A percentile compares a stretch with the other conserved stretches of the same genome.
These are phyloP conservation scores for Thielaviopsis musarum DNA, from an alignment of 2,329 filamentous ascomycete genomes.

Conservation along the genomic window DNA sequence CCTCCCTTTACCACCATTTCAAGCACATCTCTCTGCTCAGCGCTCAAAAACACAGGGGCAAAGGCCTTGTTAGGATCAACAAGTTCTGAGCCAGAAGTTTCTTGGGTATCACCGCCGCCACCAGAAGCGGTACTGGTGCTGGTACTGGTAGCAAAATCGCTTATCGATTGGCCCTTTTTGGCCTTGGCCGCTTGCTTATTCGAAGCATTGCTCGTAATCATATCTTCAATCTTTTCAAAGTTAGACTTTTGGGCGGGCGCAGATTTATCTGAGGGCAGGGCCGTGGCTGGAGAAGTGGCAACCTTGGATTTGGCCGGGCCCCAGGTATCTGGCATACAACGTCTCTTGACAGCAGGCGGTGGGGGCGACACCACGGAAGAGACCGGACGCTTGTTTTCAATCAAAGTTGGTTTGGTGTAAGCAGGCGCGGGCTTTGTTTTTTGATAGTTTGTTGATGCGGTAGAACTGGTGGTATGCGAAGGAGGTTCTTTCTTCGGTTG, in stretches of 20 bases:
- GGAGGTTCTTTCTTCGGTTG: not conserved
- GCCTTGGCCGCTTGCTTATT: not conserved
- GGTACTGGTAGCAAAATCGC: not conserved
- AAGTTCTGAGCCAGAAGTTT: not conserved
- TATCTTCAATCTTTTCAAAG: not conserved
- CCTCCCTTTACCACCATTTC: conserved; percentile 63
- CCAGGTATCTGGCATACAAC: not conserved
- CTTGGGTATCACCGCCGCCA: not conserved
- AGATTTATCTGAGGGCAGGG: not conserved
- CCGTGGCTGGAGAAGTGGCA: not conserved
- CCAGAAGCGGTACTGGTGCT: not conserved
- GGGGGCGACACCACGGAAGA: not conserved
- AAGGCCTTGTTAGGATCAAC: conserved; percentile 24
- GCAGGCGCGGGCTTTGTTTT: not conserved
- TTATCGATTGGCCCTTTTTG: not conserved
- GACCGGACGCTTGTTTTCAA: not conserved
- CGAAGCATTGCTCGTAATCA: not conserved
- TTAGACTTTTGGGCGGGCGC: not conserved
- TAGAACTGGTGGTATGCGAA: too few relatives aligned
- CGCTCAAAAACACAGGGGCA: conserved; percentile 52
- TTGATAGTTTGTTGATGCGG: not conserved
- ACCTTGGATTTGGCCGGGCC: not conserved
- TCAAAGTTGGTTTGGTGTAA: not conserved
- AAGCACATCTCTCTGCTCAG: conserved; percentile 72
- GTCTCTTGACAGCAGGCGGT: not conserved